These are phyloP conservation scores for Gnomoniopsis smithogilvyi DNA, from an alignment of 2,329 filamentous ascomycete species.

Conservation along the genomic window DNA sequence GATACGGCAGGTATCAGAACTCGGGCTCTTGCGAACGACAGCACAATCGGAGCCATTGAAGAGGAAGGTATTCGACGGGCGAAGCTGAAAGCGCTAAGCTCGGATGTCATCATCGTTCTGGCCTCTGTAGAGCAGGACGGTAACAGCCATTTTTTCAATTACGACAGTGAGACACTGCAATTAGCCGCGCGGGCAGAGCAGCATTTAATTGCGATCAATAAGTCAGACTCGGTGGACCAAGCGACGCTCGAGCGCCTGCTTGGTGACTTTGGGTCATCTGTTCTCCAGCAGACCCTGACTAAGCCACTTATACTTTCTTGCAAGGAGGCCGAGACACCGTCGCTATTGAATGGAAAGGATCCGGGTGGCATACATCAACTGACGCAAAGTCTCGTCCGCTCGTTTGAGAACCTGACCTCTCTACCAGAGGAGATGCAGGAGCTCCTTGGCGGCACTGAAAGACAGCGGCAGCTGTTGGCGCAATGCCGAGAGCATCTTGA, in stretches of 20 bases:
- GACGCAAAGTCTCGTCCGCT: conserved; percentile 60
- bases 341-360: conserved; percentile 33
- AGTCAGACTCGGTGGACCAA: conserved; percentile 48
- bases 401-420: conserved; percentile 69
- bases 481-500: conserved; percentile 70
- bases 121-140: conserved; percentile 62
- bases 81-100: conserved; percentile 73
- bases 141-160: conserved; percentile 40
- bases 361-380: conserved; percentile 67
- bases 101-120: conserved; percentile 81
- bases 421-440: conserved; percentile 73
- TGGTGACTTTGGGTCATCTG: conserved; percentile 32
- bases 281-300: conserved; percentile 36
- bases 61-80: conserved; percentile 88
- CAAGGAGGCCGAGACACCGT: conserved; percentile 47
- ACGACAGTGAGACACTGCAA: conserved; percentile 53
- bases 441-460: conserved; percentile 84
- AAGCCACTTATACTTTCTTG: conserved; percentile 68
- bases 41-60: conserved; percentile 69
- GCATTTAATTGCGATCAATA: conserved; percentile 59
- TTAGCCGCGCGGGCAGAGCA: conserved; percentile 48
- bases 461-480: conserved; percentile 78
- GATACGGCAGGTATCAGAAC: conserved; percentile 88
- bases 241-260: conserved; percentile 36
- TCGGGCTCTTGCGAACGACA: conserved; percentile 22